Conservation (phyloP, 352 stramenopile species). For the Pythium brachiatum region DNA sequence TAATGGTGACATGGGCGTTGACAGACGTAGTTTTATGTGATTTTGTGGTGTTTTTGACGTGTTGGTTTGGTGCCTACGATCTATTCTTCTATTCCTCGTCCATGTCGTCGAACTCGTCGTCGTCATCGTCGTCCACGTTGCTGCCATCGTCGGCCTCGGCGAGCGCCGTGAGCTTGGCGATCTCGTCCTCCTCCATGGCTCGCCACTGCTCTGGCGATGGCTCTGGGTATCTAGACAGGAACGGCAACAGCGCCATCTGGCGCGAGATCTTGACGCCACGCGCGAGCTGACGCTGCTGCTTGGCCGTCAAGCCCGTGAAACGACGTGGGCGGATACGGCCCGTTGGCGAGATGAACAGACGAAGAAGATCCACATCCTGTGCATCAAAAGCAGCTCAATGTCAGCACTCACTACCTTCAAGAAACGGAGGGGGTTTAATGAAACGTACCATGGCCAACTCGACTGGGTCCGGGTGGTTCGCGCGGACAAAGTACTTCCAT, state of each 20-base stretch:
- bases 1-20: background rate
- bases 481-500: constrained; percentile 77
- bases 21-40: constrained; percentile 25
- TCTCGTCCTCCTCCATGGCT: constrained; percentile 77
- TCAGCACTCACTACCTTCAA: background rate
- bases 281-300: constrained; percentile 81
- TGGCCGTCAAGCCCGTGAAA: constrained; percentile 77
- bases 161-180: constrained; percentile 51
- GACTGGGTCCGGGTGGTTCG: constrained; percentile 71
- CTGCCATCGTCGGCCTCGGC: constrained; percentile 52
- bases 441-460: constrained; percentile 60
- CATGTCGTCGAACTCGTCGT: constrained; percentile 63
- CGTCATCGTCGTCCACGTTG: constrained; percentile 53
- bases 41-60: constrained; percentile 13
- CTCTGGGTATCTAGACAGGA: constrained; percentile 75
- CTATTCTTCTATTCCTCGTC: constrained; percentile 46
- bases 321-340: constrained; percentile 77
- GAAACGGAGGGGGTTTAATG: background rate
- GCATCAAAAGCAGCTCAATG: background rate
- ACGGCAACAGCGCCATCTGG: constrained; percentile 72
- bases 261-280: constrained; percentile 77
- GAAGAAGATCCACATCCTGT: constrained; percentile 74
- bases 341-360: constrained; percentile 81
- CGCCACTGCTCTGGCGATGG: constrained; percentile 80
- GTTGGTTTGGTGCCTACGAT: constrained; percentile 16